Conservation (phyloP, 2,329 filamentous ascomycete species). For the Alternaria sp. region DNA sequence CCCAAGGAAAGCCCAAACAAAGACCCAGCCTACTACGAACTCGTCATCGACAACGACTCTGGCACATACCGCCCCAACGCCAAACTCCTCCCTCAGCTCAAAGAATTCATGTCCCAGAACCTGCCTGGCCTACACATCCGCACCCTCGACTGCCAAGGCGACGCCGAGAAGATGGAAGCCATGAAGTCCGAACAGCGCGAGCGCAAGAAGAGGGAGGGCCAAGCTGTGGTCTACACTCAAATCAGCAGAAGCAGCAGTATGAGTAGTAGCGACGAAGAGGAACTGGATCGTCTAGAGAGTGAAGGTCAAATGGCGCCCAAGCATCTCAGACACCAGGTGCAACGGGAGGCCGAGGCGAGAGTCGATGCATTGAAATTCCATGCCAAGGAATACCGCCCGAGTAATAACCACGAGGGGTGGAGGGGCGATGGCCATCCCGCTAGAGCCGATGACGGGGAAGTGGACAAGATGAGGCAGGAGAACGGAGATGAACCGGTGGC, state of each 20-base stretch:
- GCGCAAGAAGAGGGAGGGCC: constrained; percentile 70
- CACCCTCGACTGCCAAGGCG: constrained; percentile 73
- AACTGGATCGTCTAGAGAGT: constrained; percentile 54
- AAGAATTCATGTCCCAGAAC: constrained; percentile 72
- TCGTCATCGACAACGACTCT: constrained; percentile 93
- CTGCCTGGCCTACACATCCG: constrained; percentile 79
- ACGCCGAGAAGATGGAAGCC: constrained; percentile 72
- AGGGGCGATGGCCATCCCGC: constrained; percentile 23
- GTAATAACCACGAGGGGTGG: constrained; percentile 34
- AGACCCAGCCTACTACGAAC: constrained; percentile 72
- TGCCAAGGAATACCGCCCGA: constrained; percentile 32
- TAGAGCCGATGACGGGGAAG: constrained; percentile 19
- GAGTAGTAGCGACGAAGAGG: constrained; percentile 64
- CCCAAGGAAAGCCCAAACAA: constrained; percentile 49
- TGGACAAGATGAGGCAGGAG: constrained; percentile 3
- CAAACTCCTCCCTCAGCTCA: constrained; percentile 73
- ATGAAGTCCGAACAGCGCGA: constrained; percentile 80
- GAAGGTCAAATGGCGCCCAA: constrained; percentile 26
- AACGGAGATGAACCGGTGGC: not conserved
- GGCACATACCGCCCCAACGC: constrained; percentile 92
- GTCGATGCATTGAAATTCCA: constrained; percentile 33
- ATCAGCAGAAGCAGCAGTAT: constrained; percentile 55
- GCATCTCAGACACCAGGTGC: constrained; percentile 40
- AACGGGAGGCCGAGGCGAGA: constrained; percentile 30
- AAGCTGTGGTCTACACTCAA: constrained; percentile 62